Evolutionary conservation across 2,329 filamentous ascomycete species (phyloP), one percentile per base, ranked within the genome.

Genomic region (Apiospora arundinis): DNA sequence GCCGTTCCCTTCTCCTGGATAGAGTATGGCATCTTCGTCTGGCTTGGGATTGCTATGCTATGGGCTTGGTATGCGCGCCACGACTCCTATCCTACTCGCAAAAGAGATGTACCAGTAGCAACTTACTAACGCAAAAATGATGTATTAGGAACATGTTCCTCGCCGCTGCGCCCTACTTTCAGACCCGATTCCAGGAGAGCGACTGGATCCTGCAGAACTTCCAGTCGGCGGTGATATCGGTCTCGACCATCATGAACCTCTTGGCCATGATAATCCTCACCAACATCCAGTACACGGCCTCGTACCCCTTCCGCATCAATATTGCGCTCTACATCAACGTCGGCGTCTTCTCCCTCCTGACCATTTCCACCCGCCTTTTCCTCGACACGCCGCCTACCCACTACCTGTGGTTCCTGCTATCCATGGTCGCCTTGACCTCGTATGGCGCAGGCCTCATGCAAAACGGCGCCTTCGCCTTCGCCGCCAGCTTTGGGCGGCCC

Each of bases 401-500:
- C 4, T 98, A 98, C 82, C 92, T 98, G 72, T 87, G 82, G 32
- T 97, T 98, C 80, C 82, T 97, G 69, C 91, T 99, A 80, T 71
- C 90, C 73, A 95, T 95, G 88, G 95, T 98, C 5, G 91, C 93
- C 73, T 84, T 85, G n/a, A 90, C 95, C 0, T 93, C 94, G 74
- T 86, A 92, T 78, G 95, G 94, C 0, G 93, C 95, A 0, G 95
- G 93, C 0, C 85, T 98, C 68, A 93, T 95, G 75, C 96, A 98
- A 82, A 98, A 98, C 81, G 96, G 96, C 23, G 90, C 96, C 14
- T 97, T 98, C 80, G 94, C 96, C 2, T 98, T 95, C 79, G 95
- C 94, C 3, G 90, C 93, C 4, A 92, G 93, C 69, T 98, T 97
- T 78, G 94, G 92, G 46, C 87, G 93, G 69, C 90, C 92, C 25